Conservation (phyloP, 2,329 filamentous ascomycete genomes). For the Aspergillus sojae region DNA sequence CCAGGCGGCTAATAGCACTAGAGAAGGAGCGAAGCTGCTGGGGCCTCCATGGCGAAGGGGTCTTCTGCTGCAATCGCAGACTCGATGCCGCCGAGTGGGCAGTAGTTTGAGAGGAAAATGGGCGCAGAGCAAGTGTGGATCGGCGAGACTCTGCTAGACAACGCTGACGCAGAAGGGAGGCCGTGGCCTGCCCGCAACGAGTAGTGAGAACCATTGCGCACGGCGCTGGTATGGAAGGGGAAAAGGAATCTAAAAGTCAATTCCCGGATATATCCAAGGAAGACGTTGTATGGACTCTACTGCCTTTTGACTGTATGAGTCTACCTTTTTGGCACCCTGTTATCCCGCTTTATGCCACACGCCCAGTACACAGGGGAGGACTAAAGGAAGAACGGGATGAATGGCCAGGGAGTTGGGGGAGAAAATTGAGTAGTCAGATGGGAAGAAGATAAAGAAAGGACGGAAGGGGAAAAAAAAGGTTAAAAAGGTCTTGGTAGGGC, state of each 20-base stretch:
- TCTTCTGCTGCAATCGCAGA: constrained; percentile 41
- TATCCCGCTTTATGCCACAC: constrained; percentile 28
- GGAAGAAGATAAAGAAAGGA: constrained; percentile 9
- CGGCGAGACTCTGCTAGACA: constrained; percentile 42
- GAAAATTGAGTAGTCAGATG: not conserved
- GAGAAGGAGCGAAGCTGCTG: constrained; percentile 49
- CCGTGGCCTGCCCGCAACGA: constrained; percentile 47
- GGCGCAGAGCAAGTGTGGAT: constrained; percentile 38
- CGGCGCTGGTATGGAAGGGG: constrained; percentile 29
- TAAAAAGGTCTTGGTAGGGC: constrained; percentile 14
- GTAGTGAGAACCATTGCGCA: constrained; percentile 50
- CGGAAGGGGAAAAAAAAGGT: constrained; percentile 14
- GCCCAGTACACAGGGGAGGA: constrained; percentile 8
- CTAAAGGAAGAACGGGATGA: constrained; percentile 3
- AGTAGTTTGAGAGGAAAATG: constrained; percentile 41
- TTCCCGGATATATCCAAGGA: constrained; percentile 10
- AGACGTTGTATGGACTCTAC: constrained; percentile 11
- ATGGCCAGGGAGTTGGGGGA: not conserved
- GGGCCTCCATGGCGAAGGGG: constrained; percentile 41
- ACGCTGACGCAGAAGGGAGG: constrained; percentile 45
- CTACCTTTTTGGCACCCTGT: constrained; percentile 19
- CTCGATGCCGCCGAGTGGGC: constrained; percentile 33
- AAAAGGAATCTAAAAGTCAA: constrained; percentile 15
- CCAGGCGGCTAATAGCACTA: constrained; percentile 41
- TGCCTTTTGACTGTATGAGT: constrained; percentile 9